Conservation (phyloP, 345 rosid genomes). For the Lepidium sativum region DNA sequence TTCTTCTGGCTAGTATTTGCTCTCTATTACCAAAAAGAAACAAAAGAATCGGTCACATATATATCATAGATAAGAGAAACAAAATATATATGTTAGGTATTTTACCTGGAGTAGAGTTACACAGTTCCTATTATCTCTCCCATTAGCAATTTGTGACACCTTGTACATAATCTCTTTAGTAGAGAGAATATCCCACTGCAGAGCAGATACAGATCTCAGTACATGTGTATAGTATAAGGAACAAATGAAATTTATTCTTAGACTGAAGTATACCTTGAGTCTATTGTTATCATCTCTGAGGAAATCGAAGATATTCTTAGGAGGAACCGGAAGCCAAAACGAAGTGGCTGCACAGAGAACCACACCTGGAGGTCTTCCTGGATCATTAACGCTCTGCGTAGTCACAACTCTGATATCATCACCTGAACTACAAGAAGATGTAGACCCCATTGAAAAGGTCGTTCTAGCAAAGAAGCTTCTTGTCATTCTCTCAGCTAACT, state of each 20-base stretch:
- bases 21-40: constrained; percentile 23
- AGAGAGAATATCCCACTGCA: constrained; percentile 93
- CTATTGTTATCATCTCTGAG: constrained; percentile 75
- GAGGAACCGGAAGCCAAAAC: constrained; percentile 83
- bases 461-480: constrained; percentile 70
- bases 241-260: background rate
- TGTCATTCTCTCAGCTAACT: constrained; percentile 72
- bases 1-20: constrained; percentile 37
- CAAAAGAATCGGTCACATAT: background rate
- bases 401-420: constrained; percentile 81
- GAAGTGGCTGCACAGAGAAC: constrained; percentile 87
- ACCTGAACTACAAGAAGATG: constrained; percentile 51
- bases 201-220: background rate
- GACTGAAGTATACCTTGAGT: constrained; percentile 38
- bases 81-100: constrained; percentile 15
- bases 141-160: constrained; percentile 81
- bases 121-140: constrained; percentile 71
- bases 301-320: constrained; percentile 58
- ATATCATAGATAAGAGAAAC: no score
- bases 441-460: constrained; percentile 63
- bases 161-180: constrained; percentile 55
- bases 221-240: background rate
- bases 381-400: constrained; percentile 61
- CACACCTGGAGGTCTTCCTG: constrained; percentile 80
- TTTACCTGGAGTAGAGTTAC: constrained; percentile 70